Conservation (phyloP, 2,329 filamentous ascomycete species). For the Diplodia sapinea region DNA sequence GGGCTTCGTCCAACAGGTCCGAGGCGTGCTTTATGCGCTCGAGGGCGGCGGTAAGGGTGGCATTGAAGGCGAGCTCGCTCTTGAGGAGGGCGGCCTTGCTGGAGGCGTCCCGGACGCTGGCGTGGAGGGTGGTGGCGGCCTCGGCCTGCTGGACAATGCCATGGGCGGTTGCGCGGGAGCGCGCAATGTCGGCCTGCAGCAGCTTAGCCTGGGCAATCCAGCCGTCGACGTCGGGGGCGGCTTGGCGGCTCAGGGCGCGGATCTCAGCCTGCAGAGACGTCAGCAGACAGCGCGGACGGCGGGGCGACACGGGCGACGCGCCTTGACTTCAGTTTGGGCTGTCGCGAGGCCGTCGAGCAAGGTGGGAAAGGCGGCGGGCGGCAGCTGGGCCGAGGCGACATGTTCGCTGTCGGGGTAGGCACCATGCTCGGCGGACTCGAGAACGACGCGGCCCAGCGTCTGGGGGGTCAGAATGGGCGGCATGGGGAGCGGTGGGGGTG, state of each 20-base stretch:
- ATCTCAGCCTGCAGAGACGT: slow-evolving; percentile 66
- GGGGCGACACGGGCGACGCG: slow-evolving; percentile 36
- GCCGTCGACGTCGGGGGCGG: slow-evolving; percentile 77
- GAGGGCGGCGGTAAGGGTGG: slow-evolving; percentile 57
- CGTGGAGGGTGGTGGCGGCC: slow-evolving; percentile 66
- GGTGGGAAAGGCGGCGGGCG: slow-evolving; percentile 54
- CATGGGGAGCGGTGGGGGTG: slow-evolving; percentile 11
- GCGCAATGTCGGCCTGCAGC: slow-evolving; percentile 83
- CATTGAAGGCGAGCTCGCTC: slow-evolving; percentile 65
- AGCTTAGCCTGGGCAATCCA: slow-evolving; percentile 87
- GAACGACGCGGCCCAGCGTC: slow-evolving; percentile 64
- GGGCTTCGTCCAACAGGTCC: slow-evolving; percentile 54
- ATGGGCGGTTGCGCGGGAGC: slow-evolving; percentile 77
- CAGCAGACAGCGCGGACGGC: slow-evolving; percentile 35
- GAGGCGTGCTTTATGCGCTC: slow-evolving; percentile 60
- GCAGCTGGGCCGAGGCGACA: slow-evolving; percentile 60
- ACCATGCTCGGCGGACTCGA: slow-evolving; percentile 66
- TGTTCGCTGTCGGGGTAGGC: slow-evolving; percentile 63
- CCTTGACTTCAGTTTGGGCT: slow-evolving; percentile 61
- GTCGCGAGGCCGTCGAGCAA: slow-evolving; percentile 59
- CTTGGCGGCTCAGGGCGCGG: slow-evolving; percentile 74
- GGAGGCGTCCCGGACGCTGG: slow-evolving; percentile 66
- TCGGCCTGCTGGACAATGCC: slow-evolving; percentile 82
- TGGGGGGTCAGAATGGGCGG: slow-evolving; percentile 41
- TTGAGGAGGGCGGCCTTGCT: slow-evolving; percentile 62